Evolutionary conservation across 371 early-diverging fungal species (phyloP).

Genomic region (Lichtheimia ramosa): DNA sequence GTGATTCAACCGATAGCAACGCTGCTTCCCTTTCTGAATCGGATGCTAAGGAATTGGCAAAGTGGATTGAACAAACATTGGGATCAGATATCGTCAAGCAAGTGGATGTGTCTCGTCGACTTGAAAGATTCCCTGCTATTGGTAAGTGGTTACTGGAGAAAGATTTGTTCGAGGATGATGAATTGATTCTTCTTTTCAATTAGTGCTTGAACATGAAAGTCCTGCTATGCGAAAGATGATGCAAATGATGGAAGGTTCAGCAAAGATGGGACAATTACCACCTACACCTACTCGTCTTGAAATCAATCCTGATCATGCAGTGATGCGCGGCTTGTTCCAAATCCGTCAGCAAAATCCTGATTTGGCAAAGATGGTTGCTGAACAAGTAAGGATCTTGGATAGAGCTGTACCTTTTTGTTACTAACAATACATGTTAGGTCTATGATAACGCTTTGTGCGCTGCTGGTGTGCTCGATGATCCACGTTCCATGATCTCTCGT

Average conservation of each 20-base stretch:
- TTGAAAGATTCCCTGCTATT: conserved; percentile 74
- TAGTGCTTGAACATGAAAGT: conserved; percentile 75
- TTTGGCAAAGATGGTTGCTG: conserved; percentile 65
- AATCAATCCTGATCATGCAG: conserved; percentile 83
- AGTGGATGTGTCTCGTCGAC: conserved; percentile 70
- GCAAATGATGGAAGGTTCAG: conserved; percentile 74
- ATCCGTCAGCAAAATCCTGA: conserved; percentile 61
- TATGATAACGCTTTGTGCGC: conserved; percentile 79
- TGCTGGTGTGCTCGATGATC: conserved; percentile 80
- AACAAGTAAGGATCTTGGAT: conserved; percentile 35
- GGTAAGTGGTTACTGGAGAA: conserved; percentile 28
- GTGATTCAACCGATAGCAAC: conserved; percentile 19
- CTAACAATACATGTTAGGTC: conserved; percentile 35
- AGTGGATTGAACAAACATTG: conserved; percentile 66
- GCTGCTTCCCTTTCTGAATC: conserved; percentile 47
- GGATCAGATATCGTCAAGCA: conserved; percentile 63
- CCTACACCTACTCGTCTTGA: conserved; percentile 69
- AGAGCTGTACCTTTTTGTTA: not conserved
- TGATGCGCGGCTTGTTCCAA: conserved; percentile 68
- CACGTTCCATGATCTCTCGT: conserved; percentile 74
- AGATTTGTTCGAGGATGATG: not conserved
- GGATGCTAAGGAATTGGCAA: conserved; percentile 63
- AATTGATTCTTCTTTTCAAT: not conserved
- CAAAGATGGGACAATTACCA: conserved; percentile 54
- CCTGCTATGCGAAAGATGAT: conserved; percentile 76